phyloP scores from a whole-genome alignment of 2,329 filamentous ascomycete species.

The Pestalotiopsis sp. region DNA sequence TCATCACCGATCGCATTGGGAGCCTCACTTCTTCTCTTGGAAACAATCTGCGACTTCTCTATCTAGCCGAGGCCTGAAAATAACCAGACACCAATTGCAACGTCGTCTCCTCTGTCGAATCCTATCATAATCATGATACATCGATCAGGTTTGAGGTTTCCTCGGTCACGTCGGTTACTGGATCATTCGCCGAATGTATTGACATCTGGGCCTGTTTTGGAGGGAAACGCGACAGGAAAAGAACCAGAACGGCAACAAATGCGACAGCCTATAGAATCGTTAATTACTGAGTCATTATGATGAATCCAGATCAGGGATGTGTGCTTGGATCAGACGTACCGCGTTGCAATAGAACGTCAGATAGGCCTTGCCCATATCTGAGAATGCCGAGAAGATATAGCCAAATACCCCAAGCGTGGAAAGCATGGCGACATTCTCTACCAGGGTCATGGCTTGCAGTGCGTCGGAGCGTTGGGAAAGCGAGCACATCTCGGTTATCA shows the following conservation, averaged over 20 bases:
- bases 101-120: too few relatives aligned
- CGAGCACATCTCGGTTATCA: conserved; percentile 27
- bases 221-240: not conserved
- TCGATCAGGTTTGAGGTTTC: not conserved
- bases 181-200: not conserved
- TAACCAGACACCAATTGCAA: too few relatives aligned
- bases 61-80: too few relatives aligned
- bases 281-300: too few relatives aligned
- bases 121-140: too few relatives aligned
- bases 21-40: too few relatives aligned
- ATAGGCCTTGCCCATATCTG: not conserved
- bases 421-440: conserved; percentile 23
- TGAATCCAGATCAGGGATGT: too few relatives aligned
- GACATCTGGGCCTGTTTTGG: not conserved
- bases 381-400: not conserved
- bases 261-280: too few relatives aligned
- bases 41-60: too few relatives aligned
- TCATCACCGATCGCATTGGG: too few relatives aligned
- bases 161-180: not conserved
- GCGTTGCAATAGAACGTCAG: not conserved
- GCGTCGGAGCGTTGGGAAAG: conserved; percentile 22
- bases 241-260: not conserved
- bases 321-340: not conserved
- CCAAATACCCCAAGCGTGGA: conserved; percentile 16
- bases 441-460: conserved; percentile 26